Percentiles rank a stretch among this genome's conserved stretches.
phyloP scores from a whole-genome alignment of 1,284 basidiomycete genomes.

The Volvariella volvacea region DNA sequence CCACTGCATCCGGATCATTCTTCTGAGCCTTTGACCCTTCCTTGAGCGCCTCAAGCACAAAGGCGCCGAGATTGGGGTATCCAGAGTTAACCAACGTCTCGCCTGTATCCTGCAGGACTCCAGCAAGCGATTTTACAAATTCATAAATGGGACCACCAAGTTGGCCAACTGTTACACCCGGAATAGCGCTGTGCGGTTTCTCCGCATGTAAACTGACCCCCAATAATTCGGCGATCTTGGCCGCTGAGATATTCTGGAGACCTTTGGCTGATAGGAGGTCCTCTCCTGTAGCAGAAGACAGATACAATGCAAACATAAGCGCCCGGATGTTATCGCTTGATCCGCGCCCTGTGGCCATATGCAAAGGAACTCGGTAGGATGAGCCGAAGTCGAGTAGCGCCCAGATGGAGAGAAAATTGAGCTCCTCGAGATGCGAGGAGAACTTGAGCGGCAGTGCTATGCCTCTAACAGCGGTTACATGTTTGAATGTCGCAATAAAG shows the following conservation, averaged over 20 bases:
- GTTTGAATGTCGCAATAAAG: conserved; percentile 56
- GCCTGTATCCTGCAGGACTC: conserved; percentile 70
- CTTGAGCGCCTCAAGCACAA: conserved; percentile 61
- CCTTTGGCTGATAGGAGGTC: conserved; percentile 65
- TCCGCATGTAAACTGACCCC: conserved; percentile 66
- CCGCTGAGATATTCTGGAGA: conserved; percentile 44
- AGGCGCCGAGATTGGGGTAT: conserved; percentile 66
- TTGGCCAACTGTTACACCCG: conserved; percentile 69
- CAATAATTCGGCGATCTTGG: conserved; percentile 68
- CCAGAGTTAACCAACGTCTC: conserved; percentile 51
- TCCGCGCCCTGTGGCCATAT: conserved; percentile 62
- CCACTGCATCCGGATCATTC: conserved; percentile 26
- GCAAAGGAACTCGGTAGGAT: conserved; percentile 69
- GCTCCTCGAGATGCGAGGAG: conserved; percentile 57
- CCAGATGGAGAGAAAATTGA: conserved; percentile 69
- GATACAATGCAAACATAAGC: conserved; percentile 64
- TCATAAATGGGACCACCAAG: conserved; percentile 70
- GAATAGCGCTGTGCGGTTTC: conserved; percentile 59
- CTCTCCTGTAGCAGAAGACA: conserved; percentile 45
- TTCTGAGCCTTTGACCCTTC: conserved; percentile 34
- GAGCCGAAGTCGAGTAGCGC: conserved; percentile 77
- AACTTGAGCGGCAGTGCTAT: conserved; percentile 74
- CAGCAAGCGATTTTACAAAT: conserved; percentile 60
- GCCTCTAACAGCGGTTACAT: conserved; percentile 58
- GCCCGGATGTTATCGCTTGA: conserved; percentile 77